Evolutionary conservation across 2,329 filamentous ascomycete species (phyloP).

Genomic region (Fusarium domesticum): DNA sequence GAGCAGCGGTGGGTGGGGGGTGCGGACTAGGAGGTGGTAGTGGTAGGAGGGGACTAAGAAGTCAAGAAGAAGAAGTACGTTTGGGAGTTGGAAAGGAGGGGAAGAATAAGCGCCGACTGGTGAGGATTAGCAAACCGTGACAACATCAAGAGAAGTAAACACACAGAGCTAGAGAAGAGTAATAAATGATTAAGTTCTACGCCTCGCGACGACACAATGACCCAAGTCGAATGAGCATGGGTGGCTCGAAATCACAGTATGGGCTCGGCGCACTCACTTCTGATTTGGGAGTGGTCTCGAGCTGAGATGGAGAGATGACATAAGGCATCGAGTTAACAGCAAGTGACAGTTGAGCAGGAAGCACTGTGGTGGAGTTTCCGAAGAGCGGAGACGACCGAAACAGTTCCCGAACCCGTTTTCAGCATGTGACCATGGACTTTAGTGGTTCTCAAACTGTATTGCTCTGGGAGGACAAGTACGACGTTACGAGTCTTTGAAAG

Average conservation of each 20-base stretch:
- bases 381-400: slow-evolving; percentile 20
- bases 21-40: slow-evolving; percentile 1
- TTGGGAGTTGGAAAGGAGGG: slow-evolving; percentile 2
- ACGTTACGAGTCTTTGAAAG: too few relatives aligned
- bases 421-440: slow-evolving; percentile 23
- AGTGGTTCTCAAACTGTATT: not conserved
- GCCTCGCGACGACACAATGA: not conserved
- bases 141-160: not conserved
- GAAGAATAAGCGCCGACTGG: slow-evolving; percentile 1
- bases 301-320: not conserved
- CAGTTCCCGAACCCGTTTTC: slow-evolving; percentile 6
- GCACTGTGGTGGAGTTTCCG: slow-evolving; percentile 23
- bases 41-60: slow-evolving; percentile 2
- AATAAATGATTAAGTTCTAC: not conserved
- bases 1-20: slow-evolving; percentile 11
- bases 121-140: not conserved
- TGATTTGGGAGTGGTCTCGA: not conserved
- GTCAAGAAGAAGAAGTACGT: slow-evolving; percentile 6
- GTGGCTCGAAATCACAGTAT: too few relatives aligned
- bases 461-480: too few relatives aligned
- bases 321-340: not conserved
- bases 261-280: not conserved
- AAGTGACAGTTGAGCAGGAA: slow-evolving; percentile 20
- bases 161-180: slow-evolving; percentile 1
- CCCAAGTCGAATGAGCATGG: not conserved